Percentiles rank a stretch among this genome's conserved stretches.
Conservation (phyloP, 352 stramenopile species). For the Phytophthora pistaciae region DNA sequence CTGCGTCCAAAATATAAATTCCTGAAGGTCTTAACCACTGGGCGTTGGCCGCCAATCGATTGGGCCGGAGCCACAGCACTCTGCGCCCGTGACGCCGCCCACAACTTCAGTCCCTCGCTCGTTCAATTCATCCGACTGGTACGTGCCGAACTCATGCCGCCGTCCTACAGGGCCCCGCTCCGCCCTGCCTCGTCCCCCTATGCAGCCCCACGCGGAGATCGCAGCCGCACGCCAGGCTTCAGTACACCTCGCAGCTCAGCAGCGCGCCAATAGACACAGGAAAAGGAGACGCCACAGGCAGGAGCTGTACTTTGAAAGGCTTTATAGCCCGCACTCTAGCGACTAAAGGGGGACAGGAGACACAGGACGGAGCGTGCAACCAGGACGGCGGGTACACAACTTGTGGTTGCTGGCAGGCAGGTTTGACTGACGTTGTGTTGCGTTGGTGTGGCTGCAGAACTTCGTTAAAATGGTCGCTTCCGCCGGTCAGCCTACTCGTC, state of each 20-base stretch:
- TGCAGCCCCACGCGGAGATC: slow-evolving; percentile 10
- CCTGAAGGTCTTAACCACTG: slow-evolving; percentile 31
- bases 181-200: background rate
- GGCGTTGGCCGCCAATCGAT: slow-evolving; percentile 82
- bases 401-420: background rate
- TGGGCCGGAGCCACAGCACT: slow-evolving; percentile 44
- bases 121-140: slow-evolving; percentile 91
- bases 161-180: background rate
- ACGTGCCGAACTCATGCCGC: slow-evolving; percentile 42
- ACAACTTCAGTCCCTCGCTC: slow-evolving; percentile 89
- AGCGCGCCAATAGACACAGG: slow-evolving; percentile 7
- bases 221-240: background rate
- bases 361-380: background rate
- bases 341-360: slow-evolving; percentile 7
- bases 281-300: background rate
- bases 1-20: slow-evolving; percentile 10
- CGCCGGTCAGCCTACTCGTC: slow-evolving; percentile 93
- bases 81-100: slow-evolving; percentile 41
- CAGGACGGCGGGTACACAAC: background rate
- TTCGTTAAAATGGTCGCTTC: slow-evolving; percentile 92
- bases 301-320: background rate
- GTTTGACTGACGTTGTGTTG: slow-evolving; percentile 19
- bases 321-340: background rate
- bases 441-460: slow-evolving; percentile 53
- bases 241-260: slow-evolving; percentile 14